Conservation (phyloP, 176 grass and related monocot genomes). For the Tuctoria greenei region DNA sequence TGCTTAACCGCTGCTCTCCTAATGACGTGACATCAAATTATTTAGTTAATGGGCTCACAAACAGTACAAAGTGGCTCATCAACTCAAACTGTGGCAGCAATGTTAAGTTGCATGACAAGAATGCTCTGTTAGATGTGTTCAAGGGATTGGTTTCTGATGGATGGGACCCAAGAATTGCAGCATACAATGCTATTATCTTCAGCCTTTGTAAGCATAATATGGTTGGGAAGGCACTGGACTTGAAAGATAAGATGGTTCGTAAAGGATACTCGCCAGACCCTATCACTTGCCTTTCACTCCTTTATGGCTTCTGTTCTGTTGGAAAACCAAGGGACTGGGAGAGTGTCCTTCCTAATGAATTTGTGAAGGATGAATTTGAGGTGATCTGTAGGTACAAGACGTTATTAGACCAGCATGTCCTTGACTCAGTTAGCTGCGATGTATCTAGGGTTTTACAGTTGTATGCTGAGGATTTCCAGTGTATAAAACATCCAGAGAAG, state of each 20-base stretch:
- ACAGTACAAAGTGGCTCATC: slow-evolving; percentile 30
- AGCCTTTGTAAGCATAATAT: slow-evolving; percentile 77
- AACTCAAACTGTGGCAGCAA: slow-evolving; percentile 31
- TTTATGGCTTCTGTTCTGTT: slow-evolving; percentile 83
- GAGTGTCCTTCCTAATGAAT: slow-evolving; percentile 46
- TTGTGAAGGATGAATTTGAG: slow-evolving; percentile 52
- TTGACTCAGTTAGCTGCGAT: slow-evolving; percentile 27
- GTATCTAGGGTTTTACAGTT: slow-evolving; percentile 26
- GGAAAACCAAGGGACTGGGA: slow-evolving; percentile 56
- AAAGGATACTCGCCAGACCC: slow-evolving; percentile 51
- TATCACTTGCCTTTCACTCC: slow-evolving; percentile 72
- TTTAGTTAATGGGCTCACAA: slow-evolving; percentile 68
- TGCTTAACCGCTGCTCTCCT: slow-evolving; percentile 62
- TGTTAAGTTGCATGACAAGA: slow-evolving; percentile 37
- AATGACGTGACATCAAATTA: slow-evolving; percentile 69
- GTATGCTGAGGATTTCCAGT: slow-evolving; percentile 28
- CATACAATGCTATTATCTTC: slow-evolving; percentile 73
- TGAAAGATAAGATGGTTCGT: slow-evolving; percentile 60
- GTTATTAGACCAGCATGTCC: slow-evolving; percentile 51
- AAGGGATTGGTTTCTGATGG: slow-evolving; percentile 54
- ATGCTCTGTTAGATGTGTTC: slow-evolving; percentile 56
- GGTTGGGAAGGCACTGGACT: slow-evolving; percentile 63
- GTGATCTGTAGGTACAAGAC: slow-evolving; percentile 43
- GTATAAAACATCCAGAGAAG: slow-evolving; percentile 3
- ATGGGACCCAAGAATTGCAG: slow-evolving; percentile 54